A percentile compares a stretch with the other conserved stretches of the same genome.
Conservation (phyloP, 1,284 basidiomycete genomes). For the Anthracocystis panici-leucophaei region DNA sequence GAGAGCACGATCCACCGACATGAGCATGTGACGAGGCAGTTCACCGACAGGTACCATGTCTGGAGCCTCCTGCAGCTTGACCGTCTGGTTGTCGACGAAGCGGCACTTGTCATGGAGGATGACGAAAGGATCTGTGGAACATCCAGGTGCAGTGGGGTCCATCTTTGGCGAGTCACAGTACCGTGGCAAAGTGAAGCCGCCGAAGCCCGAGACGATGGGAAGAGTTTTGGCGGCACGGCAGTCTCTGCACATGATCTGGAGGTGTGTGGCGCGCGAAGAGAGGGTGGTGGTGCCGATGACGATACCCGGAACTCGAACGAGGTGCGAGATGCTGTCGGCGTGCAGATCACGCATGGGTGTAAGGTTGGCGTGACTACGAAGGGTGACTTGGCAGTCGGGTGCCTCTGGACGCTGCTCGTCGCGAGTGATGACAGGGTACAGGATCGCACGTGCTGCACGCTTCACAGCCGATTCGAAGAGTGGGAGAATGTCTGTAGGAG, state of each 20-base stretch:
- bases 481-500: slow-evolving; percentile 88
- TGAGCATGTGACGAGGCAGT: slow-evolving; percentile 92
- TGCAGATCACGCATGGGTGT: slow-evolving; percentile 86
- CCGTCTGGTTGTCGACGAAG: slow-evolving; percentile 94
- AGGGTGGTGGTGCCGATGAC: slow-evolving; percentile 96
- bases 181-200: slow-evolving; percentile 75
- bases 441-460: slow-evolving; percentile 63
- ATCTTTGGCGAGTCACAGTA: slow-evolving; percentile 64
- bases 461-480: slow-evolving; percentile 71
- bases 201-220: slow-evolving; percentile 81
- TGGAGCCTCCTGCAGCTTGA: slow-evolving; percentile 98
- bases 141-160: slow-evolving; percentile 79
- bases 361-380: slow-evolving; percentile 86
- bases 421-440: slow-evolving; percentile 62
- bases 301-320: slow-evolving; percentile 96
- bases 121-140: slow-evolving; percentile 93
- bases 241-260: slow-evolving; percentile 91
- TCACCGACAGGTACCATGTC: slow-evolving; percentile 99
- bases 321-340: slow-evolving; percentile 92
- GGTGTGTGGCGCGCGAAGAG: slow-evolving; percentile 89
- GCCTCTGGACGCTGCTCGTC: slow-evolving; percentile 59
- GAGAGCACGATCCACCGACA: slow-evolving; percentile 80
- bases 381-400: slow-evolving; percentile 88
- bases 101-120: slow-evolving; percentile 94
- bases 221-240: slow-evolving; percentile 83